phyloP scores from a whole-genome alignment of 306 rosid species.

The Clitoria ternatea region DNA sequence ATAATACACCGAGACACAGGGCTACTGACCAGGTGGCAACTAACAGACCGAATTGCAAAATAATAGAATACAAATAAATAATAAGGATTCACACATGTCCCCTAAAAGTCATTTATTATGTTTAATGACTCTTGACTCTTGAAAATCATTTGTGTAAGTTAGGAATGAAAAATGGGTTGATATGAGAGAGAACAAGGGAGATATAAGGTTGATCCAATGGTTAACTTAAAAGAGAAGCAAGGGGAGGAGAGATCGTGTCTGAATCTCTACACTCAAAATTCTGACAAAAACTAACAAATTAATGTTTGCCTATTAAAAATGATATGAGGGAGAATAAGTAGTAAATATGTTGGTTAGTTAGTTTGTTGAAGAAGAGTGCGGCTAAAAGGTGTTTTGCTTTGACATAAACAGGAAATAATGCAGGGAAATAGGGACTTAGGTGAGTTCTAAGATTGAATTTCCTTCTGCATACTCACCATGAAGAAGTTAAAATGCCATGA shows the following conservation, averaged over 20 bases:
- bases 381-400: neutral
- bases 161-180: neutral
- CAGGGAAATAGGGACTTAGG: neutral
- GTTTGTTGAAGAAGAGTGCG: neutral
- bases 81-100: no score
- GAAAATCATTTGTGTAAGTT: neutral
- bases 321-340: neutral
- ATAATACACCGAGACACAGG: no score
- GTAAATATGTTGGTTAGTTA: neutral
- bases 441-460: neutral
- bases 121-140: neutral
- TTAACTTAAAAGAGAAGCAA: no score
- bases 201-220: no score
- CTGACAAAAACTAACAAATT: no score
- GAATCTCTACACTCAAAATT: no score
- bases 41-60: no score
- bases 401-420: neutral
- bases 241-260: no score
- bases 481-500: neutral
- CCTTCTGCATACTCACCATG: neutral
- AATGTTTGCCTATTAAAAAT: no score
- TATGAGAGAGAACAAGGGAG: no score
- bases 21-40: no score
- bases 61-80: no score
- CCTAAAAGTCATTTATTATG: neutral